Evolutionary conservation across 2,329 filamentous ascomycete species (phyloP), one percentile per base, ranked within the genome.

Genomic region (Beauveria sp.): DNA sequence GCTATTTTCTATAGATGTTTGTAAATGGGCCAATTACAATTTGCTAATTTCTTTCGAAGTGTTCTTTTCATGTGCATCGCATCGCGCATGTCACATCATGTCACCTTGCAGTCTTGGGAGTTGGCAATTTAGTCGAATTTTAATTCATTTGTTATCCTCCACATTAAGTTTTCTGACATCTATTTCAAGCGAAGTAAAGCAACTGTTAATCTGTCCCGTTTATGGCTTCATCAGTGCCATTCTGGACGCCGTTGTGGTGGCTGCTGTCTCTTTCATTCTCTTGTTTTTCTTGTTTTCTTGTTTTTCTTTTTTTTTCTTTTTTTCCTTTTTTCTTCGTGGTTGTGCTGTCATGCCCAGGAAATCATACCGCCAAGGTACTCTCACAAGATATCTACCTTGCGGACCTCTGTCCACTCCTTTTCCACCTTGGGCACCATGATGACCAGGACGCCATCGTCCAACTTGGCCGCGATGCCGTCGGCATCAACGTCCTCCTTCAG

Each of bases 341-440:
- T 24, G 9, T 20, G 3, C 3, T 7, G 5, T 14, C 3, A 24
- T 16, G 20, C 6, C 16, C 9, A 28, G n/a, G 3, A 8, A 46
- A 47, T 34, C n/a, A 5, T 6, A 16, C 9, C 26, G 5, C 26
- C 26, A 24, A 22, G 9, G 22, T 40, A 7, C 2, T 14, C 47
- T 70, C 73, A 83, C 67, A 81, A 73, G 63, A 86, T 81, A 61
- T 86, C 82, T 46, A 87, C 79, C 71, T 81, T 82, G 69, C 78
- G 80, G 63, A 86, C 78, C 67, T 86, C 82, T 66, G 84, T 88
- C 77, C 84, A 85, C 66, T 84, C 84, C 72, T 79, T 83, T 69
- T 88, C 84, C 8, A 83, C 68, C 77, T 91, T 92, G 8, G 89
- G 89, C 2, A 96, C 84, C n/a, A 83, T 85, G n/a, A 96, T 80